phyloP scores from a whole-genome alignment of 352 stramenopile species.

The Globisporangium canariense region DNA sequence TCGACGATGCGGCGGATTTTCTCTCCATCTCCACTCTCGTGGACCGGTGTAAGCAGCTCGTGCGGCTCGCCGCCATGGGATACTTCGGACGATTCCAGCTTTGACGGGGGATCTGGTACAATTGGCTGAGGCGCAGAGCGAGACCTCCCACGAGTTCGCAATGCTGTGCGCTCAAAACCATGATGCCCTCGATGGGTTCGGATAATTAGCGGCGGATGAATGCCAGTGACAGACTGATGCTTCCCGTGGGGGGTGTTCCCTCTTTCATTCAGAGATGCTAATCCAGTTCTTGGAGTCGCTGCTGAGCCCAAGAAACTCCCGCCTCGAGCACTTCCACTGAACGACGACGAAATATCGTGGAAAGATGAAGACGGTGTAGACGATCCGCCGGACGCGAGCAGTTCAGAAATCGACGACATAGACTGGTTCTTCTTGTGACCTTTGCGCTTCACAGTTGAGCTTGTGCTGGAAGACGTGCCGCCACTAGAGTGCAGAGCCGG shows the following conservation, averaged over 20 bases:
- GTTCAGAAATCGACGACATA: conserved; percentile 86
- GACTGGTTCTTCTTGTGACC: conserved; percentile 88
- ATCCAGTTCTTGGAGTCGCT: conserved; percentile 58
- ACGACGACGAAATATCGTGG: conserved; percentile 49
- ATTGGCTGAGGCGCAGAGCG: conserved; percentile 53
- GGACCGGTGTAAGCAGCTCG: conserved; percentile 25
- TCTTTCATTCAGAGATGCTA: conserved; percentile 69
- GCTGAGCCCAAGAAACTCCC: conserved; percentile 45
- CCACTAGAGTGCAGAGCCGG: conserved; percentile 5
- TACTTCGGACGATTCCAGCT: conserved; percentile 1
- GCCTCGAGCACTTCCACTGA: conserved; percentile 24
- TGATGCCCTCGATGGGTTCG: conserved; percentile 12
- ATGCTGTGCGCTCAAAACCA: conserved; percentile 22
- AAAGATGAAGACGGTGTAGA: conserved; percentile 47
- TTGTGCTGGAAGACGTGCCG: conserved; percentile 18
- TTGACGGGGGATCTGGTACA: conserved; percentile 4
- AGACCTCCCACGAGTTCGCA: conserved; percentile 46
- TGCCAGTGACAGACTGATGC: conserved; percentile 3
- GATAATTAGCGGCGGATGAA: conserved; percentile 14
- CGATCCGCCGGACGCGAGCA: conserved; percentile 49
- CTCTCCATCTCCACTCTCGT: conserved; percentile 8
- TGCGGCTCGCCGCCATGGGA: conserved; percentile 12
- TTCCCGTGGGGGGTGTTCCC: conserved; percentile 25
- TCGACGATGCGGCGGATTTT: conserved; percentile 38
- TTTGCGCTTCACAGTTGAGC: conserved; percentile 49